Percentiles rank a stretch among this genome's conserved stretches.
Evolutionary conservation across 1,284 basidiomycete genomes (phyloP).

Genomic region (Ceratobasidium sp.): DNA sequence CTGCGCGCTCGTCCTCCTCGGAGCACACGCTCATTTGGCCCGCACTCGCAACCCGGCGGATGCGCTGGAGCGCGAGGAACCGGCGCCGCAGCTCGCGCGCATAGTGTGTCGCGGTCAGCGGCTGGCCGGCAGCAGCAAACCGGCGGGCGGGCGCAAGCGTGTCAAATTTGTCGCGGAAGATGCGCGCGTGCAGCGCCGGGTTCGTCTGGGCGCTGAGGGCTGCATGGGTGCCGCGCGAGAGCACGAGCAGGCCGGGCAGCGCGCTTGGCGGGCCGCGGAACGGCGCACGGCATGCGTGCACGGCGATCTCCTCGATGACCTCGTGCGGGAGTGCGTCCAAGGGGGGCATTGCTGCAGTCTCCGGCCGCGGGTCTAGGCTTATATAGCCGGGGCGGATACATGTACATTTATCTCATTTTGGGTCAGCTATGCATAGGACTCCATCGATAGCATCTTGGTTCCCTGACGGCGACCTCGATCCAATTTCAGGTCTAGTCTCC

Average conservation of each 20-base stretch:
- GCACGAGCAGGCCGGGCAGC: slow-evolving; percentile 45
- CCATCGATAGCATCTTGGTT: not conserved
- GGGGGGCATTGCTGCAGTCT: not conserved
- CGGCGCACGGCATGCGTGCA: slow-evolving; percentile 43
- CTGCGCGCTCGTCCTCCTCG: slow-evolving; percentile 43
- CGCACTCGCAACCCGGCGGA: slow-evolving; percentile 37
- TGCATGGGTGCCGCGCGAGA: slow-evolving; percentile 47
- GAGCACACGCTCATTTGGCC: not conserved
- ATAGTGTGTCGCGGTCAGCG: slow-evolving; percentile 43
- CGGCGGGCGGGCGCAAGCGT: slow-evolving; percentile 48
- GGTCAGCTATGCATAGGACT: not conserved
- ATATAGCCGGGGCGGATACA: slow-evolving; percentile 5
- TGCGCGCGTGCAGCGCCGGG: slow-evolving; percentile 49
- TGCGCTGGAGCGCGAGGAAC: slow-evolving; percentile 45
- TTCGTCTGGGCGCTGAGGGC: slow-evolving; percentile 45
- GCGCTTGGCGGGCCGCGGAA: slow-evolving; percentile 37
- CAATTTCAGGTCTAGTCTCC: not conserved
- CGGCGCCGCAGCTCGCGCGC: slow-evolving; percentile 48
- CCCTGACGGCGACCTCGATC: slow-evolving; percentile 17
- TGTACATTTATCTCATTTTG: not conserved
- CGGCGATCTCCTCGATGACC: slow-evolving; percentile 49
- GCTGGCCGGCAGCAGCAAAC: slow-evolving; percentile 35
- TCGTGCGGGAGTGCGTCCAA: slow-evolving; percentile 49
- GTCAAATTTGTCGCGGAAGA: slow-evolving; percentile 52
- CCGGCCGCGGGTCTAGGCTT: not conserved